A percentile compares a stretch with the other conserved stretches of the same genome.
These are phyloP conservation scores for Peronospora belbahrii DNA, from an alignment of 352 stramenopile species.

Conservation along the genomic window DNA sequence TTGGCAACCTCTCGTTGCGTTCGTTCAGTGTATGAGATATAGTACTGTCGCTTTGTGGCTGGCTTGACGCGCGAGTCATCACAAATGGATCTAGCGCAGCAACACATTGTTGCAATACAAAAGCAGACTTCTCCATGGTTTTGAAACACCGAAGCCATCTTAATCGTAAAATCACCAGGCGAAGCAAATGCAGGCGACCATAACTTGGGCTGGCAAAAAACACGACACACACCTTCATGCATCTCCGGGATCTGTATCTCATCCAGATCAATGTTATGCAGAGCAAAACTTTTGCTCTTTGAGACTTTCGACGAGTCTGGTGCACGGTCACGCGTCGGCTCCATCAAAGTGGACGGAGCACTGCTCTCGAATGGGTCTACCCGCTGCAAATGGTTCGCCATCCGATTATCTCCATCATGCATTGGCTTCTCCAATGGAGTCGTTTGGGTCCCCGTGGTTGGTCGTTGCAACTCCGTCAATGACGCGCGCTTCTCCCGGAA, in stretches of 20 bases:
- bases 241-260: slow-evolving; percentile 65
- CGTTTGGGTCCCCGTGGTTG: neutral
- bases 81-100: slow-evolving; percentile 41
- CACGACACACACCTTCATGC: slow-evolving; percentile 53
- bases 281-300: slow-evolving; percentile 14
- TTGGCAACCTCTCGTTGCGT: slow-evolving; percentile 43
- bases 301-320: slow-evolving; percentile 11
- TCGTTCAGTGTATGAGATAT: slow-evolving; percentile 47
- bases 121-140: slow-evolving; percentile 39
- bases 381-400: slow-evolving; percentile 12
- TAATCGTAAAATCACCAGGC: slow-evolving; percentile 70
- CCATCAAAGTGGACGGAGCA: slow-evolving; percentile 14
- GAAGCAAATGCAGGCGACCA: slow-evolving; percentile 74
- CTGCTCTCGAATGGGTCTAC: neutral
- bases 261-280: slow-evolving; percentile 31
- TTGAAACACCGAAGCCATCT: slow-evolving; percentile 39
- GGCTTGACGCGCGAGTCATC: slow-evolving; percentile 34
- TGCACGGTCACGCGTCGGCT: slow-evolving; percentile 17
- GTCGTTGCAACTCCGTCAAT: neutral
- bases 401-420: slow-evolving; percentile 18
- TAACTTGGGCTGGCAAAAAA: slow-evolving; percentile 50
- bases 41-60: slow-evolving; percentile 54
- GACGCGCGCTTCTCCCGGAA: slow-evolving; percentile 21
- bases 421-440: slow-evolving; percentile 16
- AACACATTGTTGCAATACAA: slow-evolving; percentile 51